Evolutionary conservation across 2,329 filamentous ascomycete genomes (phyloP).

Genomic region (Gnomoniopsis sp.): DNA sequence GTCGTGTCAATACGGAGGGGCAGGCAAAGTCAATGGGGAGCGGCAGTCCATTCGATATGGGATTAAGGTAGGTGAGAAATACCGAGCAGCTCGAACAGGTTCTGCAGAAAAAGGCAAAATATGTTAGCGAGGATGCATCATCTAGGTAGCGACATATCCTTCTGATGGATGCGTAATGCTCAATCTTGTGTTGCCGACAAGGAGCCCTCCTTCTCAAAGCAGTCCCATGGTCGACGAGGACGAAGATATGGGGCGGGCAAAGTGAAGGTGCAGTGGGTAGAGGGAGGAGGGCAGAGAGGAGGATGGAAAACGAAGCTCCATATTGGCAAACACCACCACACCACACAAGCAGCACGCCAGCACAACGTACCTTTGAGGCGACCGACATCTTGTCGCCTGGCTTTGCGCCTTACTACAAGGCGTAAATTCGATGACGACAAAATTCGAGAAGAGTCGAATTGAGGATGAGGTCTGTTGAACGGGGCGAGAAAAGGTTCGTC

Average conservation of each 20-base stretch:
- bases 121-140: slow-evolving; percentile 10
- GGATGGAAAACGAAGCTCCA: background rate
- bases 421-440: slow-evolving; percentile 32
- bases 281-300: background rate
- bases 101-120: slow-evolving; percentile 51
- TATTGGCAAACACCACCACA: background rate
- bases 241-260: background rate
- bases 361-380: slow-evolving; percentile 53
- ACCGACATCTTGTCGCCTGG: slow-evolving; percentile 59
- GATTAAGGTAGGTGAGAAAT: slow-evolving; percentile 33
- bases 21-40: background rate
- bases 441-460: slow-evolving; percentile 13
- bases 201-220: background rate
- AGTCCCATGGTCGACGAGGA: background rate
- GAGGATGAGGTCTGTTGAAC: background rate
- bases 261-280: background rate
- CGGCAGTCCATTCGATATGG: slow-evolving; percentile 2
- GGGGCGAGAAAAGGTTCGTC: background rate
- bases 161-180: background rate
- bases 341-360: background rate
- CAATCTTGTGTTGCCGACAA: background rate
- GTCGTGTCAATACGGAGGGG: slow-evolving; percentile 9
- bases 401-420: slow-evolving; percentile 51
- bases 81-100: slow-evolving; percentile 98
- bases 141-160: background rate